A percentile compares a stretch with the other conserved stretches of the same genome.
These are phyloP conservation scores for Jamesozyma spencerorum DNA, from an alignment of 805 yeast species.

Conservation along the genomic window DNA sequence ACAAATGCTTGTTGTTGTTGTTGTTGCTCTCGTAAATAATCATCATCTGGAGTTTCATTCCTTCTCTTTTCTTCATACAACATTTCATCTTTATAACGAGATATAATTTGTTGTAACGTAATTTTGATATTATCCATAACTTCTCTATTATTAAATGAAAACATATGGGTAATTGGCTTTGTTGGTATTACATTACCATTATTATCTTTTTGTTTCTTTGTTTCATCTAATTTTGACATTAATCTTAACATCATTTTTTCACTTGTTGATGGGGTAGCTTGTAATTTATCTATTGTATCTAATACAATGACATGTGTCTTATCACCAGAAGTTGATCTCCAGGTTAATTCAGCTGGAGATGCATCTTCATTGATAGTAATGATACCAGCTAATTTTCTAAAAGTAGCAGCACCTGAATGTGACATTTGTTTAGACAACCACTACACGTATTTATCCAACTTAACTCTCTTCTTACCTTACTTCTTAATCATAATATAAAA, in stretches of 20 bases:
- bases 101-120: slow-evolving; percentile 56
- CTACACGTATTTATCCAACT: not conserved
- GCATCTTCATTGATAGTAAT: slow-evolving; percentile 47
- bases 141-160: slow-evolving; percentile 61
- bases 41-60: slow-evolving; percentile 10
- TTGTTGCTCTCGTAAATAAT: slow-evolving; percentile 11
- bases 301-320: slow-evolving; percentile 34
- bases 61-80: slow-evolving; percentile 33
- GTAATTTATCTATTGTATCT: slow-evolving; percentile 41
- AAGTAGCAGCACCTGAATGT: slow-evolving; percentile 44
- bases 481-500: not conserved
- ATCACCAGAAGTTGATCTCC: slow-evolving; percentile 50
- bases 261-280: slow-evolving; percentile 59
- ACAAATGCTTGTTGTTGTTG: slow-evolving; percentile 12
- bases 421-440: slow-evolving; percentile 22
- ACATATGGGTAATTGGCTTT: slow-evolving; percentile 31
- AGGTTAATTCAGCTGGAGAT: slow-evolving; percentile 44
- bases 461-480: too few species aligned
- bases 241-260: slow-evolving; percentile 61
- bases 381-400: slow-evolving; percentile 48
- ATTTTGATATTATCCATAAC: slow-evolving; percentile 70
- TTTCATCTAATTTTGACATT: slow-evolving; percentile 34
- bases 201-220: slow-evolving; percentile 22
- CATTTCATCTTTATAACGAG: slow-evolving; percentile 49
- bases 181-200: slow-evolving; percentile 23